Conservation (phyloP, 805 yeast species). For the Pichia phayaonensis region DNA sequence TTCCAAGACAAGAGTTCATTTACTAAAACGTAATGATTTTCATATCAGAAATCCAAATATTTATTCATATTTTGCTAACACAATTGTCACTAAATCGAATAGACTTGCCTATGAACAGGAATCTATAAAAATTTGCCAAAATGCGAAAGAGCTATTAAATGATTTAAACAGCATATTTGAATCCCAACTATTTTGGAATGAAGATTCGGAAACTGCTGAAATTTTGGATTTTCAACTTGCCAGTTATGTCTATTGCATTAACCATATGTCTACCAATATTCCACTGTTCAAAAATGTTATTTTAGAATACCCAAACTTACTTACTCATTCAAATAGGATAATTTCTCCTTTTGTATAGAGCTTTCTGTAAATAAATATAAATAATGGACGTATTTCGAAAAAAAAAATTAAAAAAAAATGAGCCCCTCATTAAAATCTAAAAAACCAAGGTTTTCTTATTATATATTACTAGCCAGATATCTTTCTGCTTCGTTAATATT, state of each 20-base stretch:
- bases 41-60: constrained; percentile 29
- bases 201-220: not conserved
- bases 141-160: not conserved
- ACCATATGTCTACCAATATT: not conserved
- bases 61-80: not conserved
- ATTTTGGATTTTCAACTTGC: constrained; percentile 17
- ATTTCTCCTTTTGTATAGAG: not conserved
- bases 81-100: not conserved
- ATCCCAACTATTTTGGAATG: not conserved
- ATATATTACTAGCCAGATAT: not conserved
- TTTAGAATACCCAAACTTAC: not conserved
- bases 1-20: not conserved
- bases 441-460: not conserved
- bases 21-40: constrained; percentile 10
- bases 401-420: not conserved
- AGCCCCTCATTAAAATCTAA: not conserved
- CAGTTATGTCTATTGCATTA: constrained; percentile 9
- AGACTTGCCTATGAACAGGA: not conserved
- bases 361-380: not conserved
- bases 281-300: not conserved
- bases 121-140: not conserved
- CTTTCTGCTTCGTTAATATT: not conserved
- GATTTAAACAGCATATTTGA: not conserved
- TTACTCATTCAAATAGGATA: not conserved
- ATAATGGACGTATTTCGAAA: not conserved